These are phyloP conservation scores for Boehmeria nivea DNA, from an alignment of 306 rosid species.

Conservation along the genomic window DNA sequence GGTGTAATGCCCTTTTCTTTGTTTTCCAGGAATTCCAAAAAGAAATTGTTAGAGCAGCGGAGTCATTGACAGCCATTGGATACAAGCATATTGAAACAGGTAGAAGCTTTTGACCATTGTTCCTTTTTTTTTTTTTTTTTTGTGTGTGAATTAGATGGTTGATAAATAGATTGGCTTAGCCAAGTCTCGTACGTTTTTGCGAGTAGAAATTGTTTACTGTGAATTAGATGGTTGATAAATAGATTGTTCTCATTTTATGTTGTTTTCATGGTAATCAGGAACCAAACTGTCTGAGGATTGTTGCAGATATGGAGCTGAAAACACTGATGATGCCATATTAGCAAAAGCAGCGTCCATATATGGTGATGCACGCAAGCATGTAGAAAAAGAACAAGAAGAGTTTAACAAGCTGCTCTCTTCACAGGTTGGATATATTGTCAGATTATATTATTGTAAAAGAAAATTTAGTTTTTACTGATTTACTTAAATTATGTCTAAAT, in stretches of 20 bases:
- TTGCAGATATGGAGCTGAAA: constrained; percentile 94
- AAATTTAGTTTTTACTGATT: neutral
- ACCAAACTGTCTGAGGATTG: constrained; percentile 96
- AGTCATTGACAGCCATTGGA: constrained; percentile 71
- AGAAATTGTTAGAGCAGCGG: constrained; percentile 89
- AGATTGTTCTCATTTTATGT: neutral
- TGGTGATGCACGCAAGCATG: constrained; percentile 93
- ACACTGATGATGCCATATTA: constrained; percentile 57
- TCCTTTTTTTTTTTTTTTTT: too few species aligned
- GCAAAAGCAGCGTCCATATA: constrained; percentile 94
- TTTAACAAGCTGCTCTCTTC: constrained; percentile 60
- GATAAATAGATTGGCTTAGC: constrained; percentile 9
- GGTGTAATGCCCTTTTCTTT: constrained; percentile 13
- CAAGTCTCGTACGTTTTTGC: neutral
- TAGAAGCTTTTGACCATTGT: constrained; percentile 18
- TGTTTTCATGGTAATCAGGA: constrained; percentile 64
- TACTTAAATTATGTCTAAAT: neutral
- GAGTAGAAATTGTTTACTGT: constrained; percentile 1
- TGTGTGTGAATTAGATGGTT: too few species aligned
- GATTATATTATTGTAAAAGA: neutral
- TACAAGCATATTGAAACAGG: constrained; percentile 93
- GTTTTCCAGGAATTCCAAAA: constrained; percentile 83
- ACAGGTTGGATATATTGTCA: constrained; percentile 48
- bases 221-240: constrained; percentile 13
- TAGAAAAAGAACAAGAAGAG: constrained; percentile 95